Conservation (phyloP, 495 filamentous ascomycete species). For the Penicillium canariense region DNA sequence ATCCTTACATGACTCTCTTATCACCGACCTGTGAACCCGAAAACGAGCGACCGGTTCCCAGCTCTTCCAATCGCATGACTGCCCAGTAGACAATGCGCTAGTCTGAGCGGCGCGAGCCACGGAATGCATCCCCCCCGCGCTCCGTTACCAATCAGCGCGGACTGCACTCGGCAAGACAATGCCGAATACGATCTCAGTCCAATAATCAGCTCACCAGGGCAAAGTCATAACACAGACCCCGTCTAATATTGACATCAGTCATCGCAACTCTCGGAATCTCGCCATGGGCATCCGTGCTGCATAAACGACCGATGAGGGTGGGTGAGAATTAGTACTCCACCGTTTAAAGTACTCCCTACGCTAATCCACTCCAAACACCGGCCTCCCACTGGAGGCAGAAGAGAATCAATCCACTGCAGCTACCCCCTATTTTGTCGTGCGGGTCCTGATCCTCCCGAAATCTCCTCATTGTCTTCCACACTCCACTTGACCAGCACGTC, state of each 20-base stretch:
- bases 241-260: neutral
- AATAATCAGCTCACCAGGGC: neutral
- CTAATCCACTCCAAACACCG: neutral
- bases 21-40: neutral
- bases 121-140: neutral
- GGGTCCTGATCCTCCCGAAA: neutral
- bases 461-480: neutral
- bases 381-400: neutral
- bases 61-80: neutral
- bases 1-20: neutral
- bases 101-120: neutral
- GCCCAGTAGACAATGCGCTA: neutral
- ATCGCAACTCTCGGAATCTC: neutral
- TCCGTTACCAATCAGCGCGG: neutral
- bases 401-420: neutral
- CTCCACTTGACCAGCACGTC: neutral
- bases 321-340: neutral
- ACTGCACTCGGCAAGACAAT: neutral
- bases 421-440: neutral
- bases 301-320: neutral
- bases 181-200: neutral
- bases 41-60: neutral
- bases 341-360: neutral
- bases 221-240: neutral
- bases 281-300: neutral